Evolutionary conservation across 2,329 filamentous ascomycete genomes (phyloP).

Genomic region (Ilyonectria destructans): DNA sequence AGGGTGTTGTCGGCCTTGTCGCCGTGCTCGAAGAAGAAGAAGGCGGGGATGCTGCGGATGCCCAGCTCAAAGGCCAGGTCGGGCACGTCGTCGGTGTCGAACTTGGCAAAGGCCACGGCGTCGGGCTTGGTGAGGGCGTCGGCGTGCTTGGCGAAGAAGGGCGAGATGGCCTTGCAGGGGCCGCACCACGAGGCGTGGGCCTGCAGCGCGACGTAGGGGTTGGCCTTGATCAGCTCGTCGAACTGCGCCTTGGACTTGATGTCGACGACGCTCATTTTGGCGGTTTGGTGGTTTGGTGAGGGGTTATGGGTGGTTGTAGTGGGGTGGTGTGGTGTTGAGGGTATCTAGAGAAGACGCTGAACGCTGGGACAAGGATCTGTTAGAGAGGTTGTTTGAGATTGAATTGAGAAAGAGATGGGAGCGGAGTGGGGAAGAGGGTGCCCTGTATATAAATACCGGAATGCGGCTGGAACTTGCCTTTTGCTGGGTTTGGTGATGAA

Average conservation of each 20-base stretch:
- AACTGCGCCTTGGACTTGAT: slow-evolving; percentile 65
- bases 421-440: not conserved
- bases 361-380: not conserved
- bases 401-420: not conserved
- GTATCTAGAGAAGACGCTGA: not conserved
- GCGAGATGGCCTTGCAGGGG: slow-evolving; percentile 74
- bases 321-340: not conserved
- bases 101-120: slow-evolving; percentile 69
- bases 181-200: slow-evolving; percentile 75
- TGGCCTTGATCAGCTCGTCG: slow-evolving; percentile 63
- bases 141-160: slow-evolving; percentile 67
- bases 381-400: not conserved
- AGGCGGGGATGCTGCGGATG: slow-evolving; percentile 72
- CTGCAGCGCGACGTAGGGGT: slow-evolving; percentile 69
- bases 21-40: slow-evolving; percentile 73
- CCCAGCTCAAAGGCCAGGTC: slow-evolving; percentile 66
- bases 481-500: not conserved
- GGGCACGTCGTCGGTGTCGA: slow-evolving; percentile 71
- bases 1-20: slow-evolving; percentile 64
- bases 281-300: not conserved
- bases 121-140: slow-evolving; percentile 55
- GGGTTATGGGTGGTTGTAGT: not conserved
- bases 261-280: slow-evolving; percentile 54
- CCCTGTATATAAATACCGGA: not conserved
- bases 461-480: not conserved